Percentiles rank a stretch among this genome's conserved stretches.
Evolutionary conservation across 2,329 filamentous ascomycete species (phyloP).

Genomic region (Dendrostoma leiphaemia): DNA sequence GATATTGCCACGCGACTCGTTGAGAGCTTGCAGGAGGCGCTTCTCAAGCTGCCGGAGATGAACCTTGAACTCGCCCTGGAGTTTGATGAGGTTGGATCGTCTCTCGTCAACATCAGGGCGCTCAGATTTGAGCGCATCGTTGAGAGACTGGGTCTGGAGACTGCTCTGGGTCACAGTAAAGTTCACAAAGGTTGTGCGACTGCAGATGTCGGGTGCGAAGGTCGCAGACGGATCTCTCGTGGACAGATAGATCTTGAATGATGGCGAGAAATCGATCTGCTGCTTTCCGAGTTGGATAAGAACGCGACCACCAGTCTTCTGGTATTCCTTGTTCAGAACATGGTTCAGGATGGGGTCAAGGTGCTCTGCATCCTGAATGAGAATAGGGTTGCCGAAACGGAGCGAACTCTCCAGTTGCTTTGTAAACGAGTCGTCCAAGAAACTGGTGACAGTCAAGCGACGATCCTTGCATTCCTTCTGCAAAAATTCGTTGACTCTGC

Average conservation of each 20-base stretch:
- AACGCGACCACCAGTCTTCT: constrained; percentile 95
- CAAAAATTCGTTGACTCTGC: constrained; percentile 89
- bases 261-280: constrained; percentile 97
- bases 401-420: constrained; percentile 97
- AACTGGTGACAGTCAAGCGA: constrained; percentile 93
- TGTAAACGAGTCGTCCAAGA: constrained; percentile 95
- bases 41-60: constrained; percentile 95
- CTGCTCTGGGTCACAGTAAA: constrained; percentile 99
- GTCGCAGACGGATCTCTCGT: constrained; percentile 94
- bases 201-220: constrained; percentile 96
- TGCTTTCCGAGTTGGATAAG: constrained; percentile 98
- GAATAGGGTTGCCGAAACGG: constrained; percentile 95
- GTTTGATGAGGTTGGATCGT: constrained; percentile 94
- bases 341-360: constrained; percentile 97
- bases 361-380: constrained; percentile 97
- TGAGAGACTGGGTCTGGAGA: constrained; percentile 94
- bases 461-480: constrained; percentile 93
- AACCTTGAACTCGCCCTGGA: constrained; percentile 99
- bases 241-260: constrained; percentile 92
- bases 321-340: constrained; percentile 98
- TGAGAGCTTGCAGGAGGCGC: constrained; percentile 87
- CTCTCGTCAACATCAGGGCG: constrained; percentile 95
- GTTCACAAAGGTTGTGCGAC: constrained; percentile 97
- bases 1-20: constrained; percentile 96
- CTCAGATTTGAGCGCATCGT: constrained; percentile 96